phyloP scores from a whole-genome alignment of 164 flowering plant species.

The Liriodendron chinense region DNA sequence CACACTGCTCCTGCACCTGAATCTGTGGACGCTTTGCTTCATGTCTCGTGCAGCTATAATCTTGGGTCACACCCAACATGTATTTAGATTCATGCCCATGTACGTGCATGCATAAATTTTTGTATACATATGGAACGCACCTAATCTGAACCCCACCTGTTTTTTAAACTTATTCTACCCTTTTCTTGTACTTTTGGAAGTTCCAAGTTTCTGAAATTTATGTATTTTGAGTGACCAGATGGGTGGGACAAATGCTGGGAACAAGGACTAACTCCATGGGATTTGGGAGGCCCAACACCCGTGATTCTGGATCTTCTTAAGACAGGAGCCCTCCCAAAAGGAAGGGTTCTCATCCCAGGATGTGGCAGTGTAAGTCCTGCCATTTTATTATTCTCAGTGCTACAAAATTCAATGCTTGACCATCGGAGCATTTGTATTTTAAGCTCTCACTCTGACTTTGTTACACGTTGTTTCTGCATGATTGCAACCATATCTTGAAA shows the following conservation, averaged over 20 bases:
- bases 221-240: conserved; percentile 25
- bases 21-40: too few species aligned
- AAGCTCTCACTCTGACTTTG: neutral
- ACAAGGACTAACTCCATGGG: conserved; percentile 76
- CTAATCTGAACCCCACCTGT: neutral
- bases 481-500: neutral
- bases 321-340: conserved; percentile 57
- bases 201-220: neutral
- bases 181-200: neutral
- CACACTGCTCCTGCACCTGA: too few species aligned
- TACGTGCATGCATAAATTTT: neutral
- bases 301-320: conserved; percentile 58
- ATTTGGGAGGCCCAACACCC: conserved; percentile 71
- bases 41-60: too few species aligned
- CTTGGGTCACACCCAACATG: neutral
- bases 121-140: neutral
- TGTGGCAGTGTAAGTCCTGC: conserved; percentile 65
- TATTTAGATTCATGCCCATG: neutral
- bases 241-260: conserved; percentile 84
- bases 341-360: conserved; percentile 79
- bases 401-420: neutral
- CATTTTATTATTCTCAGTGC: neutral
- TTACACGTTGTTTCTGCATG: neutral
- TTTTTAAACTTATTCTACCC: neutral
- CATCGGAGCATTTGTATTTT: neutral